Conservation (phyloP, 2,329 filamentous ascomycete genomes). For the Ophiostoma sp. region DNA sequence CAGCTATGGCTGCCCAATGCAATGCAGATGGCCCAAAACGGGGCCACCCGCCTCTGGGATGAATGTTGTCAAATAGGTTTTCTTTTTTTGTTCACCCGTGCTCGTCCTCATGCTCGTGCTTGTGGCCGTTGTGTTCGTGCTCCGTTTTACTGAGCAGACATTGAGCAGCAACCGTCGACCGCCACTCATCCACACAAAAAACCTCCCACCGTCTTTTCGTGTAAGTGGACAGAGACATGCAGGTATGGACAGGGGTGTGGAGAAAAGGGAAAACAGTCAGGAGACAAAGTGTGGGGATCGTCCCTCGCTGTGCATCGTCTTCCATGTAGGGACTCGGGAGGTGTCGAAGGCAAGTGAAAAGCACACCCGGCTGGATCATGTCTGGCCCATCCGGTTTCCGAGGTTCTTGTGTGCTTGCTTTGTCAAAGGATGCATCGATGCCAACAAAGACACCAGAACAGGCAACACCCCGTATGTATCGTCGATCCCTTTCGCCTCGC, state of each 20-base stretch:
- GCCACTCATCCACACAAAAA: not conserved
- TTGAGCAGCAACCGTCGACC: not conserved
- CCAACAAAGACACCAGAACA: not conserved
- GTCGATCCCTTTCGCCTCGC: not conserved
- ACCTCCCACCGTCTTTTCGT: slow-evolving; percentile 9
- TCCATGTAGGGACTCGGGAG: slow-evolving; percentile 16
- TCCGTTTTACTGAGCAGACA: not conserved
- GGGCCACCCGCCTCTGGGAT: not conserved
- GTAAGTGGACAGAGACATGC: slow-evolving; percentile 1
- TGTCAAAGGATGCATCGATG: not conserved
- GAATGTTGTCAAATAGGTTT: not conserved
- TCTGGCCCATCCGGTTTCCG: not conserved
- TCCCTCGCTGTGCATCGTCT: not conserved
- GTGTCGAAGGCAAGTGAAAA: not conserved
- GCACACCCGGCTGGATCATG: not conserved
- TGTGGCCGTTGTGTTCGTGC: not conserved
- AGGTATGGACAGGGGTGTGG: slow-evolving; percentile 8
- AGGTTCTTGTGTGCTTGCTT: not conserved
- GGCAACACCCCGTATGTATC: not conserved
- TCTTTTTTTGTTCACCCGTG: not conserved
- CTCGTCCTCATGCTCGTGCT: not conserved
- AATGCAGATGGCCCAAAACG: slow-evolving; percentile 16
- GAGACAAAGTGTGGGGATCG: slow-evolving; percentile 16
- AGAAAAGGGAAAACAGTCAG: not conserved
- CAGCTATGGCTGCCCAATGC: slow-evolving; percentile 22